A percentile compares a stretch with the other conserved stretches of the same genome.
These are phyloP conservation scores for barley (Hordeum vulgare) DNA, from an alignment of 176 grass and related monocot species.

Conservation along the genomic window DNA sequence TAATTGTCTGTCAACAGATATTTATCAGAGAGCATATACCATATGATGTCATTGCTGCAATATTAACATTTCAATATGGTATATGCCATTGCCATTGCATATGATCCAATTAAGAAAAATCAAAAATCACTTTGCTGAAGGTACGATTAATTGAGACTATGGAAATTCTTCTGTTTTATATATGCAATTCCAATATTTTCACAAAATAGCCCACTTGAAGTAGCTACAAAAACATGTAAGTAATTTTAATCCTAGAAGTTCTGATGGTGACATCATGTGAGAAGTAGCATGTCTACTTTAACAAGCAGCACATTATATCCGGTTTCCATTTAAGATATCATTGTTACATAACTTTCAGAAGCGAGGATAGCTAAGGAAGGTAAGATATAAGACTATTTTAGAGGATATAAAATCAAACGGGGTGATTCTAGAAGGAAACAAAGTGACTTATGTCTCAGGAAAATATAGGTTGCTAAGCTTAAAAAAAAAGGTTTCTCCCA, in stretches of 20 bases:
- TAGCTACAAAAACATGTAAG: neutral
- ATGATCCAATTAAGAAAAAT: neutral
- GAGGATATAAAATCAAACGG: neutral
- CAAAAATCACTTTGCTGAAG: neutral
- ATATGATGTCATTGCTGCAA: conserved; percentile 6
- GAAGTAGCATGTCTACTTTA: neutral
- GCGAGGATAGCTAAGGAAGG: neutral
- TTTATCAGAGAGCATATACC: conserved; percentile 25
- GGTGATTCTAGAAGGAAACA: neutral
- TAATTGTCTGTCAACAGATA: conserved; percentile 58
- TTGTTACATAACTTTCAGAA: neutral
- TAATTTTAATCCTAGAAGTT: neutral
- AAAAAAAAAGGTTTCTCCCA: no score
- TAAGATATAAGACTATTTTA: neutral
- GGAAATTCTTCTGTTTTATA: neutral
- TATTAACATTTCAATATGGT: conserved; percentile 8
- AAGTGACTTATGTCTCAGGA: neutral
- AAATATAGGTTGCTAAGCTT: no score
- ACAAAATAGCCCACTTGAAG: neutral
- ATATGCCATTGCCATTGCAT: neutral
- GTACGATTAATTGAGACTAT: neutral
- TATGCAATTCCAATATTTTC: neutral
- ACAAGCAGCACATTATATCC: neutral
- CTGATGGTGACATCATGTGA: neutral
- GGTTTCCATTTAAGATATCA: neutral